A percentile compares a stretch with the other conserved stretches of the same genome.
phyloP scores from a whole-genome alignment of 331 rosid species.

The Arachis monticola region DNA sequence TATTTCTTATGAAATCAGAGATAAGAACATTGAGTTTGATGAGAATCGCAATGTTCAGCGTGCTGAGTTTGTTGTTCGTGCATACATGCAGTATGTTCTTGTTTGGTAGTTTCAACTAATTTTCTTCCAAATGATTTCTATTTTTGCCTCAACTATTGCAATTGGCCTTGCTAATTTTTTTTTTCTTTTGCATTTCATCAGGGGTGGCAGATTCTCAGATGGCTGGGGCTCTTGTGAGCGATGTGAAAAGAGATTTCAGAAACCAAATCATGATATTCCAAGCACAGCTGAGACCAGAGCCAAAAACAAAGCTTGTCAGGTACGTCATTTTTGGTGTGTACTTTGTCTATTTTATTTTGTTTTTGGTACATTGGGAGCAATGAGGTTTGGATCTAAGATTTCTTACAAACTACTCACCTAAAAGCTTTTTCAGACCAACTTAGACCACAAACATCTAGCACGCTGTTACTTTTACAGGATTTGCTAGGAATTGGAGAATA shows the following conservation, averaged over 20 bases:
- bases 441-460: not conserved
- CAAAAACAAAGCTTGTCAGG: conserved; percentile 92
- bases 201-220: conserved; percentile 95
- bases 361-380: not conserved
- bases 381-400: not conserved
- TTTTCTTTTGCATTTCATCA: conserved; percentile 24
- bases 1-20: conserved; percentile 81
- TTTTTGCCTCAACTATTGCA: conserved; percentile 10
- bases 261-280: conserved; percentile 92
- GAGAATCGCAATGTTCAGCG: conserved; percentile 80
- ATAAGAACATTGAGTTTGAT: conserved; percentile 75
- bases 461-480: conserved; percentile 60
- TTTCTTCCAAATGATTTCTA: conserved; percentile 15
- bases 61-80: conserved; percentile 92
- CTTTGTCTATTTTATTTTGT: conserved; percentile 1
- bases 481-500: conserved; percentile 94
- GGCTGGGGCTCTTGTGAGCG: conserved; percentile 99
- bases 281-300: conserved; percentile 98
- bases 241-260: conserved; percentile 82
- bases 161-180: not conserved
- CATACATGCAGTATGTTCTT: conserved; percentile 87
- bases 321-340: conserved; percentile 36
- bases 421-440: not conserved
- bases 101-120: conserved; percentile 37
- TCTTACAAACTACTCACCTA: not conserved